Evolutionary conservation across 2,329 filamentous ascomycete species (phyloP).

Genomic region (Penicillium sp.): DNA sequence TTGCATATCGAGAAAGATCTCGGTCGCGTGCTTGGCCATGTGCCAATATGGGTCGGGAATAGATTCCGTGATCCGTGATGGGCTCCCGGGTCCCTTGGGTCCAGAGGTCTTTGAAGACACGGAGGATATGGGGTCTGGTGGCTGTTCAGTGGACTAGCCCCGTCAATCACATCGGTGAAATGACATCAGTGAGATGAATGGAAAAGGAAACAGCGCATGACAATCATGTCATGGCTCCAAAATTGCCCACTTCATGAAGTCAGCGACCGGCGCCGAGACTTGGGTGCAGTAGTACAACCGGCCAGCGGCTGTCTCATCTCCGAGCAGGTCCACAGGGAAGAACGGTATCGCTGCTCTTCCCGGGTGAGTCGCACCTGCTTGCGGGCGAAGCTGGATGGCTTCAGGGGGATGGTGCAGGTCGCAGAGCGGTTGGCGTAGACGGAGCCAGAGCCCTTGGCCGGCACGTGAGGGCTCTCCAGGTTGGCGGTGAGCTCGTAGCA

Average conservation of each 20-base stretch:
- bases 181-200: too few relatives aligned
- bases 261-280: slow-evolving; percentile 27
- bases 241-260: slow-evolving; percentile 19
- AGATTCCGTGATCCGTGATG: not conserved
- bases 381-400: slow-evolving; percentile 34
- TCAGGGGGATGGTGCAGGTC: slow-evolving; percentile 28
- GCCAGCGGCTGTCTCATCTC: slow-evolving; percentile 24
- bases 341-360: slow-evolving; percentile 38
- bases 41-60: not conserved
- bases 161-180: too few relatives aligned
- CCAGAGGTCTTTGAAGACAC: not conserved
- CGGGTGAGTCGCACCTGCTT: slow-evolving; percentile 34
- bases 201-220: not conserved
- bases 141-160: too few relatives aligned
- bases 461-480: slow-evolving; percentile 25
- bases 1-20: slow-evolving; percentile 6
- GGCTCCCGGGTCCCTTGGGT: not conserved
- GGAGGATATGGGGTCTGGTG: too few relatives aligned
- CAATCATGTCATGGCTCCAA: not conserved
- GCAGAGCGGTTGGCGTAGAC: slow-evolving; percentile 23
- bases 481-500: slow-evolving; percentile 39
- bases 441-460: slow-evolving; percentile 16
- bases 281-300: slow-evolving; percentile 12
- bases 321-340: slow-evolving; percentile 27
- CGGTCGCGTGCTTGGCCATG: slow-evolving; percentile 8